phyloP scores from a whole-genome alignment of 2,329 filamentous ascomycete genomes.

The Sarocladium oryzae region DNA sequence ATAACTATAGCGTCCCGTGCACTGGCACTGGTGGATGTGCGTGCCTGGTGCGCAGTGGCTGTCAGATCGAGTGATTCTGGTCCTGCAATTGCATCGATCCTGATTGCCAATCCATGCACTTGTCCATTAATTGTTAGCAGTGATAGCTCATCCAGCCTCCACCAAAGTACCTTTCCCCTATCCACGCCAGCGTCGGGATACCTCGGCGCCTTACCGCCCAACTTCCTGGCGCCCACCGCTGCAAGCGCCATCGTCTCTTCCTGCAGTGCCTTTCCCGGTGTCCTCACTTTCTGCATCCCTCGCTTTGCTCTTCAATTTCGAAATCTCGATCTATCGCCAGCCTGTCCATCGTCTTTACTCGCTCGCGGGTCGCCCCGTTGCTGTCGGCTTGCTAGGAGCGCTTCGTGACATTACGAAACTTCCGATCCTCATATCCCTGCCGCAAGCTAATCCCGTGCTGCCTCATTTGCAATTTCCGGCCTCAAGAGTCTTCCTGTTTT shows the following conservation, averaged over 20 bases:
- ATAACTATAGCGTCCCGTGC: not conserved
- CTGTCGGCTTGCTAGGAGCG: no score
- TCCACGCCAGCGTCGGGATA: not conserved
- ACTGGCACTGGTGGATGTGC: no score
- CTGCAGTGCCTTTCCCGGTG: not conserved
- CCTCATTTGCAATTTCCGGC: no score
- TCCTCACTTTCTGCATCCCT: not conserved
- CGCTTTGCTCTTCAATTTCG: not conserved
- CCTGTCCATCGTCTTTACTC: not conserved
- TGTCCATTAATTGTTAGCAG: not conserved
- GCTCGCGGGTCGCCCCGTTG: no score
- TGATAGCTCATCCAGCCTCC: not conserved
- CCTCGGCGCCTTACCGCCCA: conserved; percentile 3
- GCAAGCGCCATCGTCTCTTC: not conserved
- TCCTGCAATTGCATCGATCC: not conserved
- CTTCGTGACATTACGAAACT: no score
- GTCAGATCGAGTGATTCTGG: not conserved
- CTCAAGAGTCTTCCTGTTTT: no score
- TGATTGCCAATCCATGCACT: conserved; percentile 4
- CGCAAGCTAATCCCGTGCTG: no score
- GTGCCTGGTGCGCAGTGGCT: no score
- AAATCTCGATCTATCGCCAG: not conserved
- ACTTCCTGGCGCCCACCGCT: not conserved
- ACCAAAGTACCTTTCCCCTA: conserved; percentile 1
- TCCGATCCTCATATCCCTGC: no score